These are phyloP conservation scores for Coleophoma eucalyptorum DNA, from an alignment of 2,329 filamentous ascomycete genomes.

Conservation along the genomic window DNA sequence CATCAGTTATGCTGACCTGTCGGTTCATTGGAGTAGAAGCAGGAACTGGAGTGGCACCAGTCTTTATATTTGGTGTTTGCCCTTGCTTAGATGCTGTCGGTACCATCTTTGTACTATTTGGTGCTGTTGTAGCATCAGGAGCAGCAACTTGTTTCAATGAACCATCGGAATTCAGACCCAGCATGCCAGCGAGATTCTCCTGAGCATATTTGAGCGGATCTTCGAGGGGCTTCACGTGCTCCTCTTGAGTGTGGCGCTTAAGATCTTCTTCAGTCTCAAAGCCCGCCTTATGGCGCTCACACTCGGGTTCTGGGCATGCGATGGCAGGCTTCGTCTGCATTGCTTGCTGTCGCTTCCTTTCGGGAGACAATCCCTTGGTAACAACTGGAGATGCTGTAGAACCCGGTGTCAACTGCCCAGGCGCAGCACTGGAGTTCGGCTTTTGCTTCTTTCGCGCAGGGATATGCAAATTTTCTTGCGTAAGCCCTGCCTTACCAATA, in stretches of 20 bases:
- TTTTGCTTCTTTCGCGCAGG: constrained; percentile 52
- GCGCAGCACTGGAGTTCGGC: constrained; percentile 34
- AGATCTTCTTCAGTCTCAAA: constrained; percentile 53
- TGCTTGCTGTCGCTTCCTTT: constrained; percentile 18
- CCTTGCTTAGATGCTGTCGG: constrained; percentile 25
- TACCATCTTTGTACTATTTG: constrained; percentile 28
- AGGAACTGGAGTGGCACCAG: constrained; percentile 23
- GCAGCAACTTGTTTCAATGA: constrained; percentile 10
- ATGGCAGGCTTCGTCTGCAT: constrained; percentile 18
- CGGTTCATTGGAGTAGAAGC: constrained; percentile 46
- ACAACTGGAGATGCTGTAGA: constrained; percentile 23
- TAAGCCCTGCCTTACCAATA: constrained; percentile 41
- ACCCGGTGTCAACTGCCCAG: constrained; percentile 28
- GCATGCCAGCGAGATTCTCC: constrained; percentile 42
- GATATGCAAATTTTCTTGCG: constrained; percentile 49
- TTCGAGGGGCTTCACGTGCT: constrained; percentile 52
- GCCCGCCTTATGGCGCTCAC: constrained; percentile 43
- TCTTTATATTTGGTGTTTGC: constrained; percentile 39
- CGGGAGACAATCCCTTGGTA: constrained; percentile 22
- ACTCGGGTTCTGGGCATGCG: constrained; percentile 49
- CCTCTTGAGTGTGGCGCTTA: constrained; percentile 51
- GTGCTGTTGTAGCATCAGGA: constrained; percentile 21
- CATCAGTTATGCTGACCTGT: constrained; percentile 40
- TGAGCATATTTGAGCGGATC: constrained; percentile 50
- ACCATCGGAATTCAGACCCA: constrained; percentile 53